Base-by-base conservation (phyloP, 2,329 filamentous ascomycete species). In the Aspergillus phoenicis region DNA sequence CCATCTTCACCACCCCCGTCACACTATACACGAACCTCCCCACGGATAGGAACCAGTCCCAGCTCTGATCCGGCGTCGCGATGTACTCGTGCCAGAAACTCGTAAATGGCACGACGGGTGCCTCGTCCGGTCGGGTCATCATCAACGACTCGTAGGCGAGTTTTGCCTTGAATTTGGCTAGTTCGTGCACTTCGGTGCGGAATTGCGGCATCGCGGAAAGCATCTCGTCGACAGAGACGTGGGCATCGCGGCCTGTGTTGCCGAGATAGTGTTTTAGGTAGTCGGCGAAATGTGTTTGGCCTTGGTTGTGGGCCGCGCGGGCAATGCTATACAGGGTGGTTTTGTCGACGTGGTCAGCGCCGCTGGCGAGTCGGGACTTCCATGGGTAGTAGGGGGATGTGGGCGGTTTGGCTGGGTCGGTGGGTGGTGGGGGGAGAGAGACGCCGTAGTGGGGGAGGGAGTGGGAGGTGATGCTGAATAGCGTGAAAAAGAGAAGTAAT, bases 71-170 rank as follows among this genome's bases (percentile, higher is more conserved):
- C n/a, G 38, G 24, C 26, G 49, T 53, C n/a, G 49, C 41, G 11
- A 11, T 8, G 24, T 53, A 59, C 17, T 59, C 51, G 24, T 59
- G 48, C 57, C 57, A 59, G 48, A 45, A 45, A 38, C 57, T 59
- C 10, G 20, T 52, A 24, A 59, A 59, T n/a, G 28, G 15, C 15
- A 56, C 39, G 15, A 36, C 33, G 11, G 33, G 33, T 11, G 33
- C 10, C 39, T 36, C n/a, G 17, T 30, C 1, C 13, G 28, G 4
- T 4, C 28, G 39, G 11, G 41, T 24, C 24, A 36, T 41, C 13
- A 33, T 17, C 6, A 59, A 39, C 5, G 49, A 43, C n/a, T 45
- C 20, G 20, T 26, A 52, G 13, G 57, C 57, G 5, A 52, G 28
- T 4, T 38, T 38, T 11, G 57, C 49, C 24, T 59, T 52, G 30